Base-by-base conservation (phyloP, 352 stramenopile genomes). In the Globisporangium orthogonon region DNA sequence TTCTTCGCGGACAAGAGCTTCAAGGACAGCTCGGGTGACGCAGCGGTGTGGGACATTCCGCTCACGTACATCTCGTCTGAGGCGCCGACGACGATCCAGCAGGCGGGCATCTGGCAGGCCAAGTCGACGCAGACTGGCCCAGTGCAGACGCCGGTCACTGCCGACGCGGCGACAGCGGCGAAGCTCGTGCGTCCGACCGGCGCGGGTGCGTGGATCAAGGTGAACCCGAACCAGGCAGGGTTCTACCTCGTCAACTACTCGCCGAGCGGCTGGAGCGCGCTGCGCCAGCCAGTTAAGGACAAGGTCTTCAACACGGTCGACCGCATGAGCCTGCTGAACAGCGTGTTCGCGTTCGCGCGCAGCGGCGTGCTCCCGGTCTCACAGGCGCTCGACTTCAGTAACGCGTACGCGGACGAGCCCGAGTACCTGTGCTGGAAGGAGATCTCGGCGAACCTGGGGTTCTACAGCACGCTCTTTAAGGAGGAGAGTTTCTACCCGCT, bases 241-340 rank as follows among this genome's bases (percentile, higher is more conserved):
- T 97, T 97, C 45, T 97, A 98, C 78, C 78, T 97, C 29, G 94
- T 98, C 18, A 94, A 97, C 50, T 97, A 98, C 67, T 88, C 86
- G 0, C 60, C 76, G 2, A 69, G 82, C 54, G 94, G 95, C 67
- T 94, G 96, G 71, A 68, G 77, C 15, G 72, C 74, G n/a, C 76
- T 98, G 15, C 71, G 85, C 52, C 67, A 73, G 74, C 69, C 75
- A 4, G 81, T 91, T 51, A 54, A 62, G 2, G 73, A 87, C 28
- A 67, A 77, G 33, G 56, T 58, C 10, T 64, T 98, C 41, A 69
- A 65, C 28, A 62, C 87, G 10, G 73, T 91, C 4, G 96, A 99
- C 71, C 87, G 96, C 9, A 94, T 97, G 61, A 96, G 91, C 39
- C 64, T 99, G 56, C 70, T 99, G 7, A 91, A 81, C 60, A 97